Base-by-base conservation (phyloP, 345 rosid species). In the Hibiscus syriacus region DNA sequence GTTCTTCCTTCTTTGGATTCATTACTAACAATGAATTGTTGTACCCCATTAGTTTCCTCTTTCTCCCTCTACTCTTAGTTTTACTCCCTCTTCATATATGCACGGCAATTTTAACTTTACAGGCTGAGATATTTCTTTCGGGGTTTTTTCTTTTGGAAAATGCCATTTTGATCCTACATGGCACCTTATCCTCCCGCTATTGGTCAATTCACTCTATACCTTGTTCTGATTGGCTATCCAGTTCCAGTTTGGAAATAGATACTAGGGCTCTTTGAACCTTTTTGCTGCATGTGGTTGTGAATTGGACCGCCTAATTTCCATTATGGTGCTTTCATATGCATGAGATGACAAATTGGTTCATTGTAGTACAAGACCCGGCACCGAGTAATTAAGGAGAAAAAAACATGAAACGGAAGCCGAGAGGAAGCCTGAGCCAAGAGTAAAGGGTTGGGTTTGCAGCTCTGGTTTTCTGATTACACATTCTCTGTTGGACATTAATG, bases 1-100 rank as follows among this genome's bases (percentile, higher is more conserved):
- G 66, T 32, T 80, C 84, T 75, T 83, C 85, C 67, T 68, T 71
- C 69, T 79, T 79, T 1, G 87, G 85, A 77, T 59, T 76, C 72
- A 45, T 75, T 54, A 80, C 77, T 54, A 80, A 66, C 49, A 71
- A 61, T 5, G 82, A 76, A 45, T 38, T 4, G 63, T 38, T 4
- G 63, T 56, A 74, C 70, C 72, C 66, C 87, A 80, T 80, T 45
- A 12, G 16, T 54, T 17, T 30, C 4, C 67, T 27, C n/a, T 34
- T 34, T 50, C 22, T 71, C 62, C n/a, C 39, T 69, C 45, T 48
- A 16, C 49, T 45, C 49, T 34, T 45, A 11, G 13, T 50, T n/a
- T 32, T 13, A 26, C 14, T 16, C 49, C 53, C 29, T 22, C 5
- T 63, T 14, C 41, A 45, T 45, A 13, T 16, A 19, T 46, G 23